These are phyloP conservation scores for Ascochyta pisi DNA, from an alignment of 2,329 filamentous ascomycete genomes.

Conservation along the genomic window DNA sequence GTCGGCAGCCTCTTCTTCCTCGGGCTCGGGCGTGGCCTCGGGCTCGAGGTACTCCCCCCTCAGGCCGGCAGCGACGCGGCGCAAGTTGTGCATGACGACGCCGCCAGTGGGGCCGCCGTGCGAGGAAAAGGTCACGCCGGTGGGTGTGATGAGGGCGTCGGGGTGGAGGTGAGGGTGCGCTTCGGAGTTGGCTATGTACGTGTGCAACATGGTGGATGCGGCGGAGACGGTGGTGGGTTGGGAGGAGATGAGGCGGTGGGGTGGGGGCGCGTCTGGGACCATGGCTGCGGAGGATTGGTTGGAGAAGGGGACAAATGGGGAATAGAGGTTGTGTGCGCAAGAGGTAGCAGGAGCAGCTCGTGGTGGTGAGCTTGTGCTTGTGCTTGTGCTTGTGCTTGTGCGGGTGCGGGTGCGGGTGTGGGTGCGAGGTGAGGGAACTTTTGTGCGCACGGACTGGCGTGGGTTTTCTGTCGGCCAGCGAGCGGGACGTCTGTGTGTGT, in stretches of 20 bases:
- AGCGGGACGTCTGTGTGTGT: slow-evolving; percentile 1
- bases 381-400: not conserved
- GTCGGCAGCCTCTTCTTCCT: slow-evolving; percentile 33
- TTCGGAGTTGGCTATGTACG: slow-evolving; percentile 51
- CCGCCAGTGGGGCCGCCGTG: slow-evolving; percentile 54
- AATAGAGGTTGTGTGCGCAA: no score
- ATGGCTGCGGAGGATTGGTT: slow-evolving; percentile 26
- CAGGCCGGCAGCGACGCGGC: slow-evolving; percentile 60
- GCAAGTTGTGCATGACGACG: slow-evolving; percentile 60
- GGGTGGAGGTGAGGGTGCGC: slow-evolving; percentile 56
- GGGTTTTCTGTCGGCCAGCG: slow-evolving; percentile 23
- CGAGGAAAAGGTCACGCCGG: slow-evolving; percentile 52
- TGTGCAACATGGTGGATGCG: slow-evolving; percentile 48
- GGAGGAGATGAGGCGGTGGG: slow-evolving; percentile 43
- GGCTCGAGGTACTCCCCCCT: slow-evolving; percentile 58
- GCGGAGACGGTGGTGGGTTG: slow-evolving; percentile 39
- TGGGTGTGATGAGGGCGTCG: slow-evolving; percentile 53
- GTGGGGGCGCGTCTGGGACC: slow-evolving; percentile 46
- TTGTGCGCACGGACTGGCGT: slow-evolving; percentile 26
- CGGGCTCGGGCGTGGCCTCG: slow-evolving; percentile 51
- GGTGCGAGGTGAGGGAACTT: slow-evolving; percentile 12
- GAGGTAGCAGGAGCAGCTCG: no score
- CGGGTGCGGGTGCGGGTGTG: not conserved
- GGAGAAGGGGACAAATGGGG: no score
- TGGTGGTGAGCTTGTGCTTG: not conserved